phyloP scores from a whole-genome alignment of 129 eudicot species.

The Ambrosia artemisiifolia region DNA sequence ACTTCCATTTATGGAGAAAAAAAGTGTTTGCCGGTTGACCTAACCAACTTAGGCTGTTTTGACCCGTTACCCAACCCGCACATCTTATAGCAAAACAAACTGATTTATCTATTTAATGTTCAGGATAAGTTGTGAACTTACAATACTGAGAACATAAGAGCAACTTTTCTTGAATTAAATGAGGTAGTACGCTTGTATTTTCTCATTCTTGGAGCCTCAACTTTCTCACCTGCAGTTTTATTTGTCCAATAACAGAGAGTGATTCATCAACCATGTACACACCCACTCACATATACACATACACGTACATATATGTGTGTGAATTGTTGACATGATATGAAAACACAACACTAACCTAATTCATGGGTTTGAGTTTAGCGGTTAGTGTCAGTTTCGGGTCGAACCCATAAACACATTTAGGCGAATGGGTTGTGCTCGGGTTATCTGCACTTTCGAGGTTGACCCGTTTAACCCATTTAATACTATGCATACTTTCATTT shows the following conservation, averaged over 20 bases:
- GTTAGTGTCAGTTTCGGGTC: too few species aligned
- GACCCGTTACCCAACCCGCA: not conserved
- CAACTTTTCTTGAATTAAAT: constrained; percentile 88
- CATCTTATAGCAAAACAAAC: not conserved
- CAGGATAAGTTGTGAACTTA: constrained; percentile 38
- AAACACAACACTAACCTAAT: too few species aligned
- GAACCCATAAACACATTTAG: too few species aligned
- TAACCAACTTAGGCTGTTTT: not conserved
- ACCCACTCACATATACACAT: not conserved
- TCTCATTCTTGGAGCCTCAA: constrained; percentile 55
- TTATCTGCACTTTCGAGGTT: too few species aligned
- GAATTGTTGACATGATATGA: too few species aligned
- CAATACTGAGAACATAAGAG: constrained; percentile 79
- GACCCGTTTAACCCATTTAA: too few species aligned
- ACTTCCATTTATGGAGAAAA: not conserved
- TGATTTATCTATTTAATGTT: not conserved
- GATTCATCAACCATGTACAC: not conserved
- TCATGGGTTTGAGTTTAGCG: too few species aligned
- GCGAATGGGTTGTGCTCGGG: too few species aligned
- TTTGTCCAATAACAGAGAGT: constrained; percentile 37
- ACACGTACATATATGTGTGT: not conserved
- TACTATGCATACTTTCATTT: too few species aligned
- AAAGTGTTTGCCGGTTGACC: not conserved
- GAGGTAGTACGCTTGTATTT: constrained; percentile 72
- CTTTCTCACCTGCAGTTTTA: constrained; percentile 44